A percentile compares a stretch with the other conserved stretches of the same genome.
These are phyloP conservation scores for Colletotrichum lindemuthianum DNA, from an alignment of 2,329 filamentous ascomycete species.

Conservation along the genomic window DNA sequence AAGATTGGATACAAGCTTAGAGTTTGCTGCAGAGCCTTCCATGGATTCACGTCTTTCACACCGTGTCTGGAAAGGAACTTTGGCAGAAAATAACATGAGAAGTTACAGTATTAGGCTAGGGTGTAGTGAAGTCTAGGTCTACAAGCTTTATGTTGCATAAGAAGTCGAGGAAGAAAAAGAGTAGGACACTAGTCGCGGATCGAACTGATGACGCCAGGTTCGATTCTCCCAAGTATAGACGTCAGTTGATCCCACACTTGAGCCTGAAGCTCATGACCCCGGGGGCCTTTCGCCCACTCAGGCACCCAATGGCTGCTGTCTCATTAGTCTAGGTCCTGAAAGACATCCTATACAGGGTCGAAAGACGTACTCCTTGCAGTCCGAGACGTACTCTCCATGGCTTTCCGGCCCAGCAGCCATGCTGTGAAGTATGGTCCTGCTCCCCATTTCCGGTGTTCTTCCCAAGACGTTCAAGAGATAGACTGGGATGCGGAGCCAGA, in stretches of 20 bases:
- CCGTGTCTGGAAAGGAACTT: neutral
- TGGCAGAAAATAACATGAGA: neutral
- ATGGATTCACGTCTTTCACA: neutral
- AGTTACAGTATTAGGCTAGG: too few relatives aligned
- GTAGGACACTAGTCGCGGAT: neutral
- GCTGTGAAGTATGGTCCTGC: slow-evolving; percentile 41
- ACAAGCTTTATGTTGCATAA: too few relatives aligned
- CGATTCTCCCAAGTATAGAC: neutral
- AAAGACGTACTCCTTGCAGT: slow-evolving; percentile 38
- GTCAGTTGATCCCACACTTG: neutral
- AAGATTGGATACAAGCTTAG: neutral
- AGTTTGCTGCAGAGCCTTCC: neutral
- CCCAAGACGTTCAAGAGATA: slow-evolving; percentile 35
- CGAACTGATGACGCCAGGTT: neutral
- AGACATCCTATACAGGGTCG: neutral
- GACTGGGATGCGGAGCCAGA: slow-evolving; percentile 39
- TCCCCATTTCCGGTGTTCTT: slow-evolving; percentile 41
- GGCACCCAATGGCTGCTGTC: neutral
- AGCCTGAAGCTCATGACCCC: neutral
- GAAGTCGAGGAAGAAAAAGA: neutral
- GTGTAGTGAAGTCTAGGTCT: too few relatives aligned
- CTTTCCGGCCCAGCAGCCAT: slow-evolving; percentile 43
- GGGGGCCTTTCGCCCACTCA: neutral
- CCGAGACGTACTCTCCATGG: slow-evolving; percentile 40
- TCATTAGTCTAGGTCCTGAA: neutral